Base-by-base conservation (phyloP, 2,329 filamentous ascomycete genomes). In the Xylaria sp. region DNA sequence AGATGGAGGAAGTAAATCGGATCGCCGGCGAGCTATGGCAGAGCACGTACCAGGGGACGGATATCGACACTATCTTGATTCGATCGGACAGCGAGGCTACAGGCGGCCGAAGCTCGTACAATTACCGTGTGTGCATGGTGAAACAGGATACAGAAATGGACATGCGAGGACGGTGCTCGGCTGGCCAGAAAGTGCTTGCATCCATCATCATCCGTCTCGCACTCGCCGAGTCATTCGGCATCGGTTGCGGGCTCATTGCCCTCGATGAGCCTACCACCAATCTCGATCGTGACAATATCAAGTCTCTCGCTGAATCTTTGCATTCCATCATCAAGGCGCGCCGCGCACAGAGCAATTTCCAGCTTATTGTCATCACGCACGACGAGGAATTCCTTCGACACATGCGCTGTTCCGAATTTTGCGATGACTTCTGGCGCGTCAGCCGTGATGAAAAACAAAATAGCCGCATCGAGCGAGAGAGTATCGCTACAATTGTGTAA, bases 141-240 rank as follows among this genome's bases (percentile, higher is more conserved):
- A 99, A 99, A 83, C 92, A 95, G 79, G 94, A 97, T 77, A 93
- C 92, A 0, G 96, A 99, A 81, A 97, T 99, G 94, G 96, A 99
- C 83, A 99, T 99, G 96, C 93, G 96, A 71, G 97, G 96, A 1
- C 93, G 96, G 64, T 99, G 96, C 85, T 97, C 93, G 74, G 96
- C 96, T 0, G 96, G 96, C 3, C 96, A 99, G 80, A 98, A 97
- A 82, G 95, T 99, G 33, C 89, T 99, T 33, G 96, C 96, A 4
- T 94, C 91, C 80, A 99, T 99, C 83, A 97, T 99, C 81, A 98
- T 99, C 80, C 94, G 96, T 1, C 88, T 99, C 33, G 96, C 97
- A 13, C 88, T 99, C 56, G 96, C 96, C 3, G 96, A 99, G 81
- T 97, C 94, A 75, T 99, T 99, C 79, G 96, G 96, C 73, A 89